Evolutionary conservation across 441 rosid genomes (phyloP).

Genomic region (Flueggea neowawraea): DNA sequence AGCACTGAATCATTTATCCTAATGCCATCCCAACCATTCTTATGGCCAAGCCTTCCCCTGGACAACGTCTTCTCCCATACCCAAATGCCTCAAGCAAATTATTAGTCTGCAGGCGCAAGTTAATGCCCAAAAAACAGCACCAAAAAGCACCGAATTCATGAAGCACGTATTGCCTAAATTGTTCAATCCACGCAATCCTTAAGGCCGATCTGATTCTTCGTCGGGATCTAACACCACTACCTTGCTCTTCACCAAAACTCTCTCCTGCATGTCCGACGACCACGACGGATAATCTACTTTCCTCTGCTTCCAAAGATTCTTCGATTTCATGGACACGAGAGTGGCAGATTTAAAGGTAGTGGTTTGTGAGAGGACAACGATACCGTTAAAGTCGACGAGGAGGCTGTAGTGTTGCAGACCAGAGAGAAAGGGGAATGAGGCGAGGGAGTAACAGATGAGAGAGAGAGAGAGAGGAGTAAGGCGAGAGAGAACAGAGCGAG

Average conservation of each 20-base stretch:
- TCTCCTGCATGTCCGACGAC: conserved; percentile 42
- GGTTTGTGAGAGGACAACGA: conserved; percentile 44
- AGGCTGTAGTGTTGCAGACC: too few relatives aligned
- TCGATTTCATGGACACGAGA: conserved; percentile 25
- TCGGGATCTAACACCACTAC: conserved; percentile 25
- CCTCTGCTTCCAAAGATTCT: conserved; percentile 47
- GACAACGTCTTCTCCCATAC: conserved; percentile 30
- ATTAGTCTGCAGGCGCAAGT: too few relatives aligned
- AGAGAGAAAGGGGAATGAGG: conserved; percentile 42
- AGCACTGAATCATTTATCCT: conserved; percentile 44
- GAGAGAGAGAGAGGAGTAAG: conserved; percentile 40
- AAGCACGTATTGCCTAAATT: conserved; percentile 76
- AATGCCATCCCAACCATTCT: conserved; percentile 30
- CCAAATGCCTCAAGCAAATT: too few relatives aligned
- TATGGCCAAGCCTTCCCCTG: conserved; percentile 33
- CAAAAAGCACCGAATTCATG: conserved; percentile 78
- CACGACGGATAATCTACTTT: conserved; percentile 46
- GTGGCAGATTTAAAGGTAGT: conserved; percentile 18
- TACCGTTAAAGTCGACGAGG: conserved; percentile 59
- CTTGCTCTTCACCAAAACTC: conserved; percentile 21
- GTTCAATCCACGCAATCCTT: conserved; percentile 64
- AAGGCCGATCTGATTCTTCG: conserved; percentile 24
- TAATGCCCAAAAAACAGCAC: too few relatives aligned
- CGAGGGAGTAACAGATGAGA: too few relatives aligned
- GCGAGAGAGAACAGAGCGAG: too few relatives aligned